phyloP scores from a whole-genome alignment of 495 filamentous ascomycete species.

The Lasiosphaeria ovina region DNA sequence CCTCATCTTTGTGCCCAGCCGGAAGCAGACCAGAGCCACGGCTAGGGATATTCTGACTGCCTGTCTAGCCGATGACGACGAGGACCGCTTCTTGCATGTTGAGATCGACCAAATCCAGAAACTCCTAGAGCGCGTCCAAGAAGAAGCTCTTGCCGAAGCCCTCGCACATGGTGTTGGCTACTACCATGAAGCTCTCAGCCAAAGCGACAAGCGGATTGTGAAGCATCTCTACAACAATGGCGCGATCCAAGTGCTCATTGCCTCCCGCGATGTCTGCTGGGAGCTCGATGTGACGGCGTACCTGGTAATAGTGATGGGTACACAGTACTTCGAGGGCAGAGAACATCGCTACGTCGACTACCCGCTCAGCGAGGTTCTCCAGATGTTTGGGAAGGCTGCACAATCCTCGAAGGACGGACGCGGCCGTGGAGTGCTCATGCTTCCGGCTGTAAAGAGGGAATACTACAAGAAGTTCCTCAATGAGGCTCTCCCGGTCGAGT shows the following conservation, averaged over 20 bases:
- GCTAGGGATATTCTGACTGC: conserved; percentile 85
- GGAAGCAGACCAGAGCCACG: conserved; percentile 87
- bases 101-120: conserved; percentile 76
- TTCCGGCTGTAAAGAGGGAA: conserved; percentile 86
- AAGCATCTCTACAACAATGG: conserved; percentile 86
- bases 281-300: conserved; percentile 86
- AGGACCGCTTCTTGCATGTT: conserved; percentile 88
- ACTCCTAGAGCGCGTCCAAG: conserved; percentile 75
- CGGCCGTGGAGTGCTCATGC: conserved; percentile 89
- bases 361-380: conserved; percentile 92
- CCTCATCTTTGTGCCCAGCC: conserved; percentile 84
- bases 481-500: conserved; percentile 93
- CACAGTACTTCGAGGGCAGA: conserved; percentile 96
- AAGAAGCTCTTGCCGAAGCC: conserved; percentile 82
- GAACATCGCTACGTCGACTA: conserved; percentile 99
- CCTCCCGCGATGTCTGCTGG: conserved; percentile 95
- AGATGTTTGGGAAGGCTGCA: conserved; percentile 96
- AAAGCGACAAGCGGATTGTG: conserved; percentile 89
- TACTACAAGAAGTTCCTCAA: conserved; percentile 99
- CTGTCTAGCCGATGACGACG: conserved; percentile 83
- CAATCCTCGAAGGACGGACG: conserved; percentile 73
- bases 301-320: conserved; percentile 94
- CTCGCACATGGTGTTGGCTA: conserved; percentile 97
- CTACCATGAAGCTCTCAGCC: conserved; percentile 88
- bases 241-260: conserved; percentile 89